Evolutionary conservation across 805 yeast genomes (phyloP), one percentile per base, ranked within the genome.

Genomic region (Cyberlindnera euphorbiae): DNA sequence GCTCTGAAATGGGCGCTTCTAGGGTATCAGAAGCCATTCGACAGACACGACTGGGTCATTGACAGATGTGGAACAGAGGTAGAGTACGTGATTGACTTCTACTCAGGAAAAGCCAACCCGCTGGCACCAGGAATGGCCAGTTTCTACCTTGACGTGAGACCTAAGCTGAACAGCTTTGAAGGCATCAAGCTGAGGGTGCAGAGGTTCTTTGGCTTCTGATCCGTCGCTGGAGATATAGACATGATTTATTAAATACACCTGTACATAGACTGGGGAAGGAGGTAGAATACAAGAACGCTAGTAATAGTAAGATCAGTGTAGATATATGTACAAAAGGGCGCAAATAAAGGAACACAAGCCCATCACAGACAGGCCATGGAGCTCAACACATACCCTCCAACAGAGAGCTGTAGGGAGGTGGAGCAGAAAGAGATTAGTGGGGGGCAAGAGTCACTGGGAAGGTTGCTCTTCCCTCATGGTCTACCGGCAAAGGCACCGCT

Each of bases 51-150:
- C 60, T 90, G 98, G 98, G 67, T 73, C 6, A 72, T 90, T 9
- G 79, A 83, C 50, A 66, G 97, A 36, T 86, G 96, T 59, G 97
- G 97, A 4, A 71, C 64, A 16, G 71, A 73, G 33, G 72, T 90
- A 15, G 96, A 87, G 32, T 90, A 90, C 52, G 97, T 90, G 29
- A 90, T 90, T 52, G 98, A 90, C 59, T 90, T 88, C 56, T 90
- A 90, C 60, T 32, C 50, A 3, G 81, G 82, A 6, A 72, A 70
- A 35, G 68, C 77, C 8, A 64, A 66, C 38, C 68, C 73, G 4
- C 38, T 49, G 16, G 58, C 58, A 32, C 71, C 73, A 3, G 69
- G 71, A 0, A 57, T 68, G 49, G 77, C 79, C 7, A 69, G 79
- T 41, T 84, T 93, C 40, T 83, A 71, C 50, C 59, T 90, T 34